Conservation (phyloP, 108 stramenopile genomes). For the Nitzschia palea region DNA sequence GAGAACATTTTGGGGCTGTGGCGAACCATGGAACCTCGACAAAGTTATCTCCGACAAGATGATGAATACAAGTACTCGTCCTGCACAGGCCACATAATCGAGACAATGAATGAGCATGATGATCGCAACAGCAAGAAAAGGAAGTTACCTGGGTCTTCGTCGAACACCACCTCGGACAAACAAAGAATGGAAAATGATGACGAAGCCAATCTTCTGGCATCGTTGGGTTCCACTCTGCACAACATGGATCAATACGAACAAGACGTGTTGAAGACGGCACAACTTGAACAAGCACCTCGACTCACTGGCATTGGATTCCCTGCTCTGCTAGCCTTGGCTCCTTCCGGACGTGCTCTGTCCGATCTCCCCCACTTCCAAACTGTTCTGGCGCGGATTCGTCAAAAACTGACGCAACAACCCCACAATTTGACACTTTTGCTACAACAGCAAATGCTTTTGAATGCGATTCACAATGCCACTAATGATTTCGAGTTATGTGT, state of each 20-base stretch:
- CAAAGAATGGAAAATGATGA: conserved; percentile 5
- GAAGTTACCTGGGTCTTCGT: not conserved
- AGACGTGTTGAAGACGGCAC: conserved; percentile 59
- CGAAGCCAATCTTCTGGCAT: conserved; percentile 60
- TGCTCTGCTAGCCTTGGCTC: conserved; percentile 11
- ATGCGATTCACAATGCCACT: conserved; percentile 43
- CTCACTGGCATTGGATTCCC: conserved; percentile 40
- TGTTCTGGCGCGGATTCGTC: conserved; percentile 44
- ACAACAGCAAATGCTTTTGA: conserved; percentile 64
- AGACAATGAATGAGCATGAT: too few species aligned
- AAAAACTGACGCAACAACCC: conserved; percentile 18
- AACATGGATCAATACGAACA: conserved; percentile 60
- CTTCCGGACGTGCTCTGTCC: conserved; percentile 19
- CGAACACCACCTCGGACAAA: not conserved
- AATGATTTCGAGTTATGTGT: conserved; percentile 27
- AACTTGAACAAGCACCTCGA: conserved; percentile 46
- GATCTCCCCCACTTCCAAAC: conserved; percentile 59
- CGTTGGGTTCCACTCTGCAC: conserved; percentile 47
- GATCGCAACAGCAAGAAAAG: too few species aligned
- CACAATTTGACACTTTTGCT: conserved; percentile 35
- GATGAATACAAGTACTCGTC: too few species aligned
- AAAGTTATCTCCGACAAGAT: too few species aligned
- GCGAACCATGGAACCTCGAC: too few species aligned
- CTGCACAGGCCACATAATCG: too few species aligned
- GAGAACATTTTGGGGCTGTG: too few species aligned